A percentile compares a stretch with the other conserved stretches of the same genome.
phyloP scores from a whole-genome alignment of 208 protist genomes.

The Trypanosoma conorhini region DNA sequence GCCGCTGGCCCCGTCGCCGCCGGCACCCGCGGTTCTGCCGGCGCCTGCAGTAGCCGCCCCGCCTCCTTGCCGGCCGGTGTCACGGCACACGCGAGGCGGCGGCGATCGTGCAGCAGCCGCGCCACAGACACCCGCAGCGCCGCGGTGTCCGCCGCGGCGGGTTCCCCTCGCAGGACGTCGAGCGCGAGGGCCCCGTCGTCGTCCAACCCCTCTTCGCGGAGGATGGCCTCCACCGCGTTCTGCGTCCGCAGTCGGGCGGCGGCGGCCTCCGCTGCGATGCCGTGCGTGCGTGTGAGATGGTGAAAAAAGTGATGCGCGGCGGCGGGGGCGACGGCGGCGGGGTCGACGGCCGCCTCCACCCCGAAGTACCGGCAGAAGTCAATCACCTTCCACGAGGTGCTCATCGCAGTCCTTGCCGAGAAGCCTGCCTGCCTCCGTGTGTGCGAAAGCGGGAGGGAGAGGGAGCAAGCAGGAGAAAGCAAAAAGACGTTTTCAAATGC shows the following conservation, averaged over 20 bases:
- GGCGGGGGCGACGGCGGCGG: background rate
- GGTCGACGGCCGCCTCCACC: background rate
- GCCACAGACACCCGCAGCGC: background rate
- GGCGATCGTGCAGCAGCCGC: slow-evolving; percentile 9
- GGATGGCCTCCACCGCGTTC: slow-evolving; percentile 5
- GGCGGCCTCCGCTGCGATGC: slow-evolving; percentile 5
- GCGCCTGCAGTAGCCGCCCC: background rate
- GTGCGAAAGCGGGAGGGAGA: background rate
- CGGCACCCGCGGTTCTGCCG: background rate
- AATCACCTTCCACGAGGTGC: slow-evolving; percentile 10
- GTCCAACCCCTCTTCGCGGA: slow-evolving; percentile 3
- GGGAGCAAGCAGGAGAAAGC: slow-evolving; percentile 6
- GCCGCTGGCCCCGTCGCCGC: background rate
- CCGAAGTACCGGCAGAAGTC: slow-evolving; percentile 24
- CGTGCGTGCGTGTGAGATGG: background rate
- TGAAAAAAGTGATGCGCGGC: slow-evolving; percentile 1
- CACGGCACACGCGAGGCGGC: background rate
- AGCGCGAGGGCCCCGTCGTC: slow-evolving; percentile 1
- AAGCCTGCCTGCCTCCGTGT: background rate
- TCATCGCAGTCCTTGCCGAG: background rate
- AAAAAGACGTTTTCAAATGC: background rate
- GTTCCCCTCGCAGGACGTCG: background rate
- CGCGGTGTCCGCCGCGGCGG: background rate
- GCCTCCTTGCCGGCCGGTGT: background rate
- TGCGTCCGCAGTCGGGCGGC: slow-evolving; percentile 7